These are phyloP conservation scores for Flaveria floridana DNA, from an alignment of 140 eudicot genomes.

Conservation along the genomic window DNA sequence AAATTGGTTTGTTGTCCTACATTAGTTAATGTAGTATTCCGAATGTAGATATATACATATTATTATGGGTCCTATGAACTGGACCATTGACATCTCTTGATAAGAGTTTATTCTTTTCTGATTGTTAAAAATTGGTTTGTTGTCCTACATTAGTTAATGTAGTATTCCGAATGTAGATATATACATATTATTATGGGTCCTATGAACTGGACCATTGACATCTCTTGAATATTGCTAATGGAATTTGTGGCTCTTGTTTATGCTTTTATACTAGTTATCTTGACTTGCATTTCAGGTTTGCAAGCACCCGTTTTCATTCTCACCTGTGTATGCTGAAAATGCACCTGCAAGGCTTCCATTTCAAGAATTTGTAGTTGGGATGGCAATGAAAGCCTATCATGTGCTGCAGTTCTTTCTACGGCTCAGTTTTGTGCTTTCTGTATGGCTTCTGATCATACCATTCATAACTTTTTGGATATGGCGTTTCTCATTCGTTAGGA, in stretches of 20 bases:
- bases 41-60: background rate
- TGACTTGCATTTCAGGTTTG: conserved; percentile 62
- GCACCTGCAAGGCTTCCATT: conserved; percentile 96
- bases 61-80: conserved; percentile 6
- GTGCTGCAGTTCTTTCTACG: conserved; percentile 75
- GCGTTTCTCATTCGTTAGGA: conserved; percentile 80
- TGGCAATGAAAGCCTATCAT: conserved; percentile 84
- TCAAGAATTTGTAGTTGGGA: conserved; percentile 79
- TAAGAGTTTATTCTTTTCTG: background rate
- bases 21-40: background rate
- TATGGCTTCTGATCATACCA: conserved; percentile 81
- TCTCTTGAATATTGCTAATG: background rate
- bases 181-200: background rate
- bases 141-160: background rate
- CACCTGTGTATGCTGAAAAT: conserved; percentile 95
- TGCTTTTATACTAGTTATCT: conserved; percentile 21
- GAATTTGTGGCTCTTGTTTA: conserved; percentile 25
- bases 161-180: background rate
- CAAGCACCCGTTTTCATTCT: conserved; percentile 85
- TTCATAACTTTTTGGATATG: conserved; percentile 86
- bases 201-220: conserved; percentile 15
- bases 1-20: background rate
- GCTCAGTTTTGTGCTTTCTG: conserved; percentile 82
- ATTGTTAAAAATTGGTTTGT: background rate
- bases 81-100: conserved; percentile 11